Conservation (phyloP, 2,329 filamentous ascomycete genomes). For the Mycosphaerelloides madeirae region DNA sequence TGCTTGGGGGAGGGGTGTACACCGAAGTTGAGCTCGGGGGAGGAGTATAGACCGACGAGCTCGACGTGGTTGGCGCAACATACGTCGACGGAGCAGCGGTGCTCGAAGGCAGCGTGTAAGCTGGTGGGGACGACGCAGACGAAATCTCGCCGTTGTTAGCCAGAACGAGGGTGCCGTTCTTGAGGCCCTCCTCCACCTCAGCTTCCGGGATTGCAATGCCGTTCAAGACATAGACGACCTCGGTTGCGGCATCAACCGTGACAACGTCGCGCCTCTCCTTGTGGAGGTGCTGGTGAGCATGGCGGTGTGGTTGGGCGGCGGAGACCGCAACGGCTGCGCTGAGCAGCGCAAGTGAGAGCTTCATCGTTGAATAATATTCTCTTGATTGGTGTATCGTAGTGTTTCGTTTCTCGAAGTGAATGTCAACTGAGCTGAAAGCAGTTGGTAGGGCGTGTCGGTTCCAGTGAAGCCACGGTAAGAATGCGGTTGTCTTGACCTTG, state of each 20-base stretch:
- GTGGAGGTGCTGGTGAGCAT: conserved; percentile 57
- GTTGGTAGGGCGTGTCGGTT: conserved; percentile 12
- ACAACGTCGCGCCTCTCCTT: conserved; percentile 52
- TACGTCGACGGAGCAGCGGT: conserved; percentile 8
- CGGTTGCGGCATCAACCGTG: conserved; percentile 57
- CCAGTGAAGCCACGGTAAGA: conserved; percentile 22
- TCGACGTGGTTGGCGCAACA: conserved; percentile 24
- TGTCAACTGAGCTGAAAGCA: conserved; percentile 14
- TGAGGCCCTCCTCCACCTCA: conserved; percentile 67
- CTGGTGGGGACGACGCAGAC: conserved; percentile 32
- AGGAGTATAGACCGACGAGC: conserved; percentile 9
- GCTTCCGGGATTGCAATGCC: conserved; percentile 56
- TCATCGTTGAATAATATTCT: conserved; percentile 29
- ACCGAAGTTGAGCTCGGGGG: conserved; percentile 7
- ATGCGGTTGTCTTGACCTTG: conserved; percentile 2
- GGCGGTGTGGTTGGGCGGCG: conserved; percentile 54
- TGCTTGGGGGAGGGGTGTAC: neutral
- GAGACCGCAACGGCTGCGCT: conserved; percentile 39
- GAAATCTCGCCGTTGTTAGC: conserved; percentile 46
- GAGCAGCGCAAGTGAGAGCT: conserved; percentile 33
- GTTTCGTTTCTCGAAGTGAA: conserved; percentile 6
- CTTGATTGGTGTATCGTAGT: conserved; percentile 6
- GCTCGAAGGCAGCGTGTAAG: conserved; percentile 13
- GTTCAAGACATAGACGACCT: conserved; percentile 68
- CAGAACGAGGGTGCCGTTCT: conserved; percentile 61